These are phyloP conservation scores for Paracamarosporium sp. DNA, from an alignment of 2,329 filamentous ascomycete genomes.

Conservation along the genomic window DNA sequence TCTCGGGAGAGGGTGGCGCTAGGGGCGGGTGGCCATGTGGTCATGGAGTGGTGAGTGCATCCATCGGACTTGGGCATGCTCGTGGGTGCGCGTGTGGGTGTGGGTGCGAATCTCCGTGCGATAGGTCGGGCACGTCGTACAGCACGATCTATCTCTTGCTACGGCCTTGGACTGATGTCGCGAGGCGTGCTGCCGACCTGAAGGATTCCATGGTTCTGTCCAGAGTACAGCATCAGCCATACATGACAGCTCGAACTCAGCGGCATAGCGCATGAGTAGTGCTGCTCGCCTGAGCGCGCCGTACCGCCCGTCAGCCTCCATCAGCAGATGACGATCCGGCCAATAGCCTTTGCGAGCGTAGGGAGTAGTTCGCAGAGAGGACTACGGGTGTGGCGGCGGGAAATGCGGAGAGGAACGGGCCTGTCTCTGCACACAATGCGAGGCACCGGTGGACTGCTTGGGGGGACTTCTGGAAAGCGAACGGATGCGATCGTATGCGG, in stretches of 20 bases:
- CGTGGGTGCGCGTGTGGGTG: neutral
- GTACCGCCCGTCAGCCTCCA: conserved; percentile 1
- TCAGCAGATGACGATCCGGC: neutral
- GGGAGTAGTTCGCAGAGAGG: neutral
- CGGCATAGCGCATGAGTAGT: neutral
- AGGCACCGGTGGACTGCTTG: neutral
- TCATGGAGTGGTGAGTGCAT: too few species aligned
- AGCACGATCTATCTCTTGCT: neutral
- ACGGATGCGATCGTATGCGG: neutral
- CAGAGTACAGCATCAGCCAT: neutral
- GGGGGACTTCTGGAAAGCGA: neutral
- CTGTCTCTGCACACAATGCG: neutral
- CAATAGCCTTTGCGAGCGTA: neutral
- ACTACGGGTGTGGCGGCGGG: conserved; percentile 15
- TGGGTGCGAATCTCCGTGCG: neutral
- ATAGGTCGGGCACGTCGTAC: neutral
- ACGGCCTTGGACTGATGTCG: neutral
- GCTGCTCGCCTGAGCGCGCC: neutral
- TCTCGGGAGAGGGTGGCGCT: neutral
- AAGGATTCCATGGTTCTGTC: neutral
- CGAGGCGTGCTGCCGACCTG: neutral
- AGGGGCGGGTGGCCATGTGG: conserved; percentile 1
- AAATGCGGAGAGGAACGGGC: conserved; percentile 8
- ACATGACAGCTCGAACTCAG: neutral
- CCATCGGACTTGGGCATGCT: neutral